phyloP scores from a whole-genome alignment of 129 eudicot species.

The Centella asiatica region DNA sequence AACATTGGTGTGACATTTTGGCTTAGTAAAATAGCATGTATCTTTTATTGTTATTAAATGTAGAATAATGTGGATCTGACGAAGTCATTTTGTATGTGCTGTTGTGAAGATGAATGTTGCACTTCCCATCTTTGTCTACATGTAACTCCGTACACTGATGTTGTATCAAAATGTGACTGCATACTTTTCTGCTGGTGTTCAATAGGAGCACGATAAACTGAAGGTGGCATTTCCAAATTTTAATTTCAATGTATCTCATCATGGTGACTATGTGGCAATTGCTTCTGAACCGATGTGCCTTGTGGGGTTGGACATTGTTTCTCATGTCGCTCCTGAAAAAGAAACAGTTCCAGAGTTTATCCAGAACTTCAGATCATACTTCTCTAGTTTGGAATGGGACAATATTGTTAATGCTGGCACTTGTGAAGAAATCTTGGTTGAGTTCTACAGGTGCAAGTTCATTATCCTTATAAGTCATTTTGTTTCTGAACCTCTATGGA shows the following conservation, averaged over 20 bases:
- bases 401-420: slow-evolving; percentile 48
- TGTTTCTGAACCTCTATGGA: neutral
- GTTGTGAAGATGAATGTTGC: neutral
- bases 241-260: slow-evolving; percentile 80
- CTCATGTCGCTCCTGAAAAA: slow-evolving; percentile 37
- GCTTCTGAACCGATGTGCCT: slow-evolving; percentile 89
- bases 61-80: neutral
- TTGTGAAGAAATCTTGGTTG: slow-evolving; percentile 34
- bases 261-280: slow-evolving; percentile 90
- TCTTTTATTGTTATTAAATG: neutral
- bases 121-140: neutral
- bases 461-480: neutral
- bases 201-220: slow-evolving; percentile 33
- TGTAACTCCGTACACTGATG: neutral
- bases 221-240: slow-evolving; percentile 52
- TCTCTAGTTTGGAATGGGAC: slow-evolving; percentile 66
- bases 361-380: slow-evolving; percentile 55
- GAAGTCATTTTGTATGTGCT: neutral
- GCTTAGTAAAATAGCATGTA: neutral
- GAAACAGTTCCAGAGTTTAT: slow-evolving; percentile 52
- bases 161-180: neutral
- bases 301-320: slow-evolving; percentile 76
- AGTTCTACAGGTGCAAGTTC: slow-evolving; percentile 52
- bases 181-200: neutral
- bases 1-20: neutral